Evolutionary conservation across 495 filamentous ascomycete genomes (phyloP), one percentile per base, ranked within the genome.

Genomic region (Pyrenula aspistea): DNA sequence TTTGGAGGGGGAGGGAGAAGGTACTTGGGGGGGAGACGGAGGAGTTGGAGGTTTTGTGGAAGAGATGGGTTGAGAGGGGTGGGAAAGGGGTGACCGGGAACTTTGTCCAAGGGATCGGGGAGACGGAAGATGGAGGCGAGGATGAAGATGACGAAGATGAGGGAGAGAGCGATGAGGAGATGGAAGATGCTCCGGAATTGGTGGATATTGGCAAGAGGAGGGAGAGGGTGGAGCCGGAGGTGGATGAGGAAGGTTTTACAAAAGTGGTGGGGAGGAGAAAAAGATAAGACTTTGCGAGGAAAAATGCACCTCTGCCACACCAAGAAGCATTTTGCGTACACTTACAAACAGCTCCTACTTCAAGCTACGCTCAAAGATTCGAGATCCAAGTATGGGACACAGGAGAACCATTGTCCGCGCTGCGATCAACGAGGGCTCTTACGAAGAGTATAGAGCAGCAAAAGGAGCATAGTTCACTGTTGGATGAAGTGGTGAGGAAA

Each of bases 221-320:
- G 15, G 83, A 84, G 70, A 89, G 79, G 69, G 66, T 73, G 51
- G 81, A 80, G 62, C 87, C 88, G 1, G 86, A 90, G 68, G 74
- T 96, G 53, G 92, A 96, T 71, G 89, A 95, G 55, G 92, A 96
- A 62, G 92, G 92, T 12, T 97, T 97, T 67, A 90, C 84, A n/a
- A 90, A 85, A 73, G 88, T 95, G 57, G 77, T 85, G 59, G 79
- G 82, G 58, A 90, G 84, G 73, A 87, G 83, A 78, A 84, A 59
- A 64, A 58, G 74, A 60, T 76, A 63, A 67, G 42, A n/a, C n/a
- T n/a, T n/a, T n/a, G n/a, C n/a, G n/a, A n/a, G n/a, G n/a, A n/a
- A n/a, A n/a, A n/a, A n/a, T n/a, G n/a, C n/a, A n/a, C n/a, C n/a
- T n/a, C n/a, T n/a, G n/a, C n/a, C n/a, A n/a, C n/a, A n/a, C n/a